Evolutionary conservation across 345 rosid species (phyloP).

Genomic region (Eucalyptus marginata): DNA sequence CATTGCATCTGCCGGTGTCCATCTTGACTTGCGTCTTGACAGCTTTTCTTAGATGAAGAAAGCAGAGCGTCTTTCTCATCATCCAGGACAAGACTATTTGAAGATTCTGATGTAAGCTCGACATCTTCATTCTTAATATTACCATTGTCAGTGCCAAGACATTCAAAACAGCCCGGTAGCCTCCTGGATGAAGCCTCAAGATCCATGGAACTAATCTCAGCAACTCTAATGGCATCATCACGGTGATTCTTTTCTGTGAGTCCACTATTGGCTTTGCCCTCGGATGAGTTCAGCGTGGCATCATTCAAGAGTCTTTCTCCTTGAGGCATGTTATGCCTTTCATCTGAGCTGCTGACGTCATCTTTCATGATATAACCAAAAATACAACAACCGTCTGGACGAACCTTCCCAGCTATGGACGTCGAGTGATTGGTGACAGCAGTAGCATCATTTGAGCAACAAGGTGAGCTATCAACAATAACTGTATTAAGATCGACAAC

Average conservation of each 20-base stretch:
- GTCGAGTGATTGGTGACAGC: neutral
- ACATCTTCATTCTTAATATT: neutral
- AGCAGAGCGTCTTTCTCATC: neutral
- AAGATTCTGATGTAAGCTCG: neutral
- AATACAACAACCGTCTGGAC: neutral
- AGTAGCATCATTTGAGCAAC: conserved; percentile 2
- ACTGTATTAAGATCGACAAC: conserved; percentile 23
- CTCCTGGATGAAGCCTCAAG: neutral
- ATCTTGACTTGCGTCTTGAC: neutral
- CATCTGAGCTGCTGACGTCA: neutral
- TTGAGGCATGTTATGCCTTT: neutral
- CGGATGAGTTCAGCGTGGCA: neutral
- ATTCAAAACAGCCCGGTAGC: neutral
- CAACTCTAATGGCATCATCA: neutral
- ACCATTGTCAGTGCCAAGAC: neutral
- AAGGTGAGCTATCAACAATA: conserved; percentile 14
- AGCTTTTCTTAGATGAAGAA: neutral
- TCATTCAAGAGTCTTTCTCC: neutral
- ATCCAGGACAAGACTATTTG: neutral
- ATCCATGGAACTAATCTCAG: neutral
- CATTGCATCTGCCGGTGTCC: neutral
- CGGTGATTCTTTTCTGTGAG: neutral
- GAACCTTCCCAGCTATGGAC: conserved; percentile 3
- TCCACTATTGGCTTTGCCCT: neutral
- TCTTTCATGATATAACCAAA: neutral